A percentile compares a stretch with the other conserved stretches of the same genome.
phyloP scores from a whole-genome alignment of 2,329 filamentous ascomycete species.

The Fusarium sp. region DNA sequence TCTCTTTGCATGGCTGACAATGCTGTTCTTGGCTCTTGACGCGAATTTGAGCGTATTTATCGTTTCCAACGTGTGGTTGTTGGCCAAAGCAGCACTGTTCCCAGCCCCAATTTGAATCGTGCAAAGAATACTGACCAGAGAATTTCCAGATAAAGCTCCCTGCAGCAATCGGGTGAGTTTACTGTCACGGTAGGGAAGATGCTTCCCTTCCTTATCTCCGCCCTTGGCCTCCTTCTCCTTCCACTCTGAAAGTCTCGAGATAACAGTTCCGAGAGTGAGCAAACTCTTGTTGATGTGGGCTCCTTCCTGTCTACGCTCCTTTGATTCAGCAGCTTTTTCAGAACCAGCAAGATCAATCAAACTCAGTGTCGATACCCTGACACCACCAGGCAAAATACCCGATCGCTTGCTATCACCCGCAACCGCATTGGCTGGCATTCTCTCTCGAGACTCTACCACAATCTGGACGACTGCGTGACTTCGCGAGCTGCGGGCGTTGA shows the following conservation, averaged over 20 bases:
- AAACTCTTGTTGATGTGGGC: constrained; percentile 99
- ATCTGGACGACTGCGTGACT: constrained; percentile 99
- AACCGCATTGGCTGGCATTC: constrained; percentile 69
- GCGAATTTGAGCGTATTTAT: constrained; percentile 98
- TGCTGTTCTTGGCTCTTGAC: constrained; percentile 95
- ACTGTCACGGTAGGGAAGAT: constrained; percentile 96
- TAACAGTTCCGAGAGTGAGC: constrained; percentile 94
- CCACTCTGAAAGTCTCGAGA: constrained; percentile 88
- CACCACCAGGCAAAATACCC: constrained; percentile 83
- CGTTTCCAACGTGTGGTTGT: constrained; percentile 86
- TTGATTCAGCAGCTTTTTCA: constrained; percentile 94
- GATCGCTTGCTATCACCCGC: constrained; percentile 70
- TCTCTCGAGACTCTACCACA: constrained; percentile 95
- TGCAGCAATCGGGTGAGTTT: constrained; percentile 95
- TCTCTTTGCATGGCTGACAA: constrained; percentile 95
- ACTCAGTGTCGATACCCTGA: constrained; percentile 93
- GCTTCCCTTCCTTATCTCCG: constrained; percentile 86
- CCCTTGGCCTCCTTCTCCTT: constrained; percentile 84
- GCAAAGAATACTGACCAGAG: constrained; percentile 95
- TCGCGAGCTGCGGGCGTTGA: constrained; percentile 95
- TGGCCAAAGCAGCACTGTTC: constrained; percentile 77
- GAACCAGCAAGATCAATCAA: constrained; percentile 97
- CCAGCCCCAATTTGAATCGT: constrained; percentile 91
- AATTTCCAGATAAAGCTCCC: constrained; percentile 91
- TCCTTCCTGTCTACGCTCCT: constrained; percentile 92